Conservation (phyloP, 306 rosid species). For the Cucurbita moschata region DNA sequence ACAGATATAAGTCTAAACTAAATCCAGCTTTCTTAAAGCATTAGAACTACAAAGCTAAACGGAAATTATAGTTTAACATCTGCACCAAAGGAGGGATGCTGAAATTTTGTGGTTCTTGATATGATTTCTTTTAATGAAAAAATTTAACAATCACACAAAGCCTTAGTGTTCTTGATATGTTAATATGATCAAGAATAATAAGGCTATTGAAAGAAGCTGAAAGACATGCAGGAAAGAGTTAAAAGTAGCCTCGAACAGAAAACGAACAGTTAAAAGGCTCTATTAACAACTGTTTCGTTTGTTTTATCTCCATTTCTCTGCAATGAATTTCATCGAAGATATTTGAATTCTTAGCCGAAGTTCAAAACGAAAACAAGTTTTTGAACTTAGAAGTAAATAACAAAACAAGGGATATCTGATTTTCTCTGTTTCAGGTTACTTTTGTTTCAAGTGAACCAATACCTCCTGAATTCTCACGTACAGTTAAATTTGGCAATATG, state of each 20-base stretch:
- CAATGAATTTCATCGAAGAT: too few species aligned
- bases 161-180: neutral
- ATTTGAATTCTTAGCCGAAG: too few species aligned
- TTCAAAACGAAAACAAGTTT: too few species aligned
- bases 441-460: conserved; percentile 65
- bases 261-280: neutral
- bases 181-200: too few species aligned
- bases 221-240: neutral
- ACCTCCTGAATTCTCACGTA: conserved; percentile 44
- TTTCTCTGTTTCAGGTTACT: conserved; percentile 53
- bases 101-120: too few species aligned
- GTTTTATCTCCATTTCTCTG: too few species aligned
- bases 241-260: neutral
- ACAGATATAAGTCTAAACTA: neutral
- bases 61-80: too few species aligned
- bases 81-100: neutral
- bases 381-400: too few species aligned
- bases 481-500: conserved; percentile 49
- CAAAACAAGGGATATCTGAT: neutral
- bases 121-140: too few species aligned
- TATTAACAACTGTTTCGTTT: too few species aligned
- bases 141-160: neutral
- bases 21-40: neutral
- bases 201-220: neutral
- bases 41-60: neutral